These are phyloP conservation scores for Tetrapisispora namnaoensis DNA, from an alignment of 805 yeast species.

Conservation along the genomic window DNA sequence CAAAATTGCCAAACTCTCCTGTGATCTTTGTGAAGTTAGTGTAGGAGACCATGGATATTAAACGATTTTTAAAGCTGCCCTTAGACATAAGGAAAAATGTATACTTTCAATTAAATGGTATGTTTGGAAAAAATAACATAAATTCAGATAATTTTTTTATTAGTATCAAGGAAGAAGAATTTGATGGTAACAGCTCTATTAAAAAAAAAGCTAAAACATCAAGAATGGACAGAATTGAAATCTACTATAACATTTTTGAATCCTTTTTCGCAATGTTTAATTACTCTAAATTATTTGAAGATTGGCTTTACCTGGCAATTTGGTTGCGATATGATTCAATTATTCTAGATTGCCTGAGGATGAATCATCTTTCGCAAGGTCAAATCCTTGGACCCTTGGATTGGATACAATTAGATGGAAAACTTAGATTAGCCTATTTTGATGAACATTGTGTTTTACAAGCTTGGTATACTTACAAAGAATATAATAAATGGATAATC, in stretches of 20 bases:
- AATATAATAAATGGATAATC: slow-evolving; percentile 17
- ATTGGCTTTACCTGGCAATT: slow-evolving; percentile 19
- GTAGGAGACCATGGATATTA: slow-evolving; percentile 3
- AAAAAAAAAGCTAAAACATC: background rate
- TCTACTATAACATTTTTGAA: slow-evolving; percentile 10
- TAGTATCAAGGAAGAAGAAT: background rate
- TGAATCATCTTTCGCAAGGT: slow-evolving; percentile 20
- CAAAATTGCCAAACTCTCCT: too few species aligned
- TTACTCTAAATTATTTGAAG: slow-evolving; percentile 13
- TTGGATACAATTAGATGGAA: slow-evolving; percentile 15
- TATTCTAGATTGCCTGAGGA: slow-evolving; percentile 21
- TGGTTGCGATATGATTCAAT: slow-evolving; percentile 26
- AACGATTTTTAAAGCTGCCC: slow-evolving; percentile 17
- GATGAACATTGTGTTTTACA: slow-evolving; percentile 19
- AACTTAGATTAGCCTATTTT: slow-evolving; percentile 16
- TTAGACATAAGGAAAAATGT: slow-evolving; percentile 18
- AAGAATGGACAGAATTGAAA: slow-evolving; percentile 1
- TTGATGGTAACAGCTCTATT: background rate
- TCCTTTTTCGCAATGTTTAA: slow-evolving; percentile 20
- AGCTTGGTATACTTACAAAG: slow-evolving; percentile 21
- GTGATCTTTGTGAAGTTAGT: background rate
- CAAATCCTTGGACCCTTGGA: slow-evolving; percentile 15
- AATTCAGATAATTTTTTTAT: background rate
- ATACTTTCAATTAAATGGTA: slow-evolving; percentile 18
- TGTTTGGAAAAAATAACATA: slow-evolving; percentile 4